phyloP scores from a whole-genome alignment of 2,329 filamentous ascomycete genomes.

The Cercospora sp. region DNA sequence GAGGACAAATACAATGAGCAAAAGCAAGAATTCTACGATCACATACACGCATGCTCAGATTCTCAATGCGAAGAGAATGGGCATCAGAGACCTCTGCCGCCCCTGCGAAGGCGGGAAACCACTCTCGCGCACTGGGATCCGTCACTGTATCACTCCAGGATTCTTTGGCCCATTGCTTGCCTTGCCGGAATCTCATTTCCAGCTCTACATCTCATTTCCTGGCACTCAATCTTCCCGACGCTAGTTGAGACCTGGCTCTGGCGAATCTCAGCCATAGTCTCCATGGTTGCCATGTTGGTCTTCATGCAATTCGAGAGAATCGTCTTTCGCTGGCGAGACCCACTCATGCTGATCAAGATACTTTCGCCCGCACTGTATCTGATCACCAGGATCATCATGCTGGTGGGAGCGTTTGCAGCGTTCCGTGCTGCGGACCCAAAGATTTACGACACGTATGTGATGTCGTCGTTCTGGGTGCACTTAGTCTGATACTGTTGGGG shows the following conservation, averaged over 20 bases:
- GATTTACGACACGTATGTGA: conserved; percentile 18
- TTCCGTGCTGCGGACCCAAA: conserved; percentile 3
- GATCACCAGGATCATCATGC: background rate
- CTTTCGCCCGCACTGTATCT: conserved; percentile 13
- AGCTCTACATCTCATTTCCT: conserved; percentile 27
- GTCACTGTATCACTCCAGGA: background rate
- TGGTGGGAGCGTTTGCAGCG: background rate
- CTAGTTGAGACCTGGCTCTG: conserved; percentile 33
- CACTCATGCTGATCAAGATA: conserved; percentile 23
- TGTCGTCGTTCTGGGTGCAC: conserved; percentile 6
- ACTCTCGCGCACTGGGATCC: background rate
- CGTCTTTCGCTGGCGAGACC: conserved; percentile 20
- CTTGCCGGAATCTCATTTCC: background rate
- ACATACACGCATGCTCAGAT: conserved; percentile 4
- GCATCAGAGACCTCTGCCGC: conserved; percentile 1
- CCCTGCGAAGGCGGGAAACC: conserved; percentile 21
- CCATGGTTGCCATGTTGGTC: conserved; percentile 33
- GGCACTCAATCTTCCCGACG: conserved; percentile 37
- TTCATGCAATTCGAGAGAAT: conserved; percentile 28
- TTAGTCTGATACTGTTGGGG: too few relatives aligned
- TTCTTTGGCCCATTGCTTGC: background rate
- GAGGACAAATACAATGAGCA: background rate
- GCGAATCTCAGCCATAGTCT: conserved; percentile 34
- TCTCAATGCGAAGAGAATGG: background rate
- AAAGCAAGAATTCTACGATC: background rate